Base-by-base conservation (phyloP, 345 rosid species). In the Brassica nigra region DNA sequence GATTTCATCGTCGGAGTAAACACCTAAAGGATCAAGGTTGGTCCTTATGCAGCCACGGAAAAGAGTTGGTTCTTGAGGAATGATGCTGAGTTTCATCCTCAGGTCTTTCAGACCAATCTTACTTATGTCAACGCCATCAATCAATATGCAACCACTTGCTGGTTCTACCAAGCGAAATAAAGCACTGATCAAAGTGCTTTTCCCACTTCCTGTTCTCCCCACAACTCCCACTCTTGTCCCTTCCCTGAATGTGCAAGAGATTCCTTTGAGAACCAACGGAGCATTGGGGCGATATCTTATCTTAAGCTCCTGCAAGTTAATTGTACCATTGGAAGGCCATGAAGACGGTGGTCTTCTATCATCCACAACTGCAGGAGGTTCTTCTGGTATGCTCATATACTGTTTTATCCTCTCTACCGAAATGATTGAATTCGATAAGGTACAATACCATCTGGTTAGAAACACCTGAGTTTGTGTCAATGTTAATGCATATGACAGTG, bases 41-140 rank as follows among this genome's bases (percentile, higher is more conserved):
- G 91, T 90, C 39, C 99, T 84, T 39, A 95, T 84, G 37, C 94
- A 90, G 18, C 97, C 99, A 66, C 87, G 79, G 78, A 95, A 92
- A 66, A 92, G 94, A 68, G 97, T 88, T 72, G 99, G 92, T 9
- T 95, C 99, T 80, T 95, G 99, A 79, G 99, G 99, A 78, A 95
- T 92, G 78, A 92, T 92, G 84, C 99, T 89, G 27, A 95, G 91
- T 83, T 90, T 95, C 87, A 84, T 82, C 70, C 99, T 91, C 77
- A 95, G 67, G 78, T 92, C 99, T 77, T 90, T 92, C 2, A 95
- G 82, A n/a, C 99, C 99, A 5, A 95, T 89, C 0, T 85, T 78
- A 74, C 95, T 80, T 20, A 95, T 89, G 85, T 95, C 92, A 69
- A 92, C 79, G 59, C 87, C 91, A 78, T 92, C 97, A 10, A 94